phyloP scores from a whole-genome alignment of 179 eudicot genomes.

The Corrigiola litoralis region DNA sequence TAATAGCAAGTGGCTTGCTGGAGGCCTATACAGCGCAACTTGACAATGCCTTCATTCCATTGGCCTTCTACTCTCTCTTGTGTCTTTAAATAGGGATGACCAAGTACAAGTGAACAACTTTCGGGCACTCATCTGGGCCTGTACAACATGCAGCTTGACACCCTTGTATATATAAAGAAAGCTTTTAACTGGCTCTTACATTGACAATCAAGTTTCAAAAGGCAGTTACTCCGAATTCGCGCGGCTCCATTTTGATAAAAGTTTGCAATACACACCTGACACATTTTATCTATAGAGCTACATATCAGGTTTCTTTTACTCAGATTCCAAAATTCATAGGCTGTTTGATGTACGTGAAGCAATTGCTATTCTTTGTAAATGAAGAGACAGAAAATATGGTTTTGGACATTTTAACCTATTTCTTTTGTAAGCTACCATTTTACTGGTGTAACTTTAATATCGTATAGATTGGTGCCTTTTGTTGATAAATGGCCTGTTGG shows the following conservation, averaged over 20 bases:
- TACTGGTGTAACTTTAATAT: too few species aligned
- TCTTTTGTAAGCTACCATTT: too few species aligned
- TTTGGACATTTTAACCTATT: too few species aligned
- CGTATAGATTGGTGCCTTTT: too few species aligned
- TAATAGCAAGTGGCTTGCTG: slow-evolving; percentile 83
- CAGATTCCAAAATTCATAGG: neutral
- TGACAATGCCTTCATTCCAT: slow-evolving; percentile 97
- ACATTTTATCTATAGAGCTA: neutral
- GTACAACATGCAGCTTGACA: neutral
- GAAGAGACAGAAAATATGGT: too few species aligned
- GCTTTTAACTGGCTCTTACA: neutral
- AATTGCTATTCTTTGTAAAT: too few species aligned
- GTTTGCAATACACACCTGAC: neutral
- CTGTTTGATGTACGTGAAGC: too few species aligned
- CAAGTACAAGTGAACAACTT: neutral
- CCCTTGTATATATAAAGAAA: neutral
- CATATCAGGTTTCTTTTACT: neutral
- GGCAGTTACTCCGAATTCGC: neutral
- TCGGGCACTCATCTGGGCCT: neutral
- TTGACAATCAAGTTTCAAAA: neutral
- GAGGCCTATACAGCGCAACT: slow-evolving; percentile 99
- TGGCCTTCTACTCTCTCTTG: slow-evolving; percentile 86
- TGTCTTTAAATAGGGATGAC: slow-evolving; percentile 32
- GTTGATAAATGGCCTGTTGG: too few species aligned
- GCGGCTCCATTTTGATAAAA: neutral